Conservation (phyloP, 257 asterid genomes). For the Anisodus tanguticus region DNA sequence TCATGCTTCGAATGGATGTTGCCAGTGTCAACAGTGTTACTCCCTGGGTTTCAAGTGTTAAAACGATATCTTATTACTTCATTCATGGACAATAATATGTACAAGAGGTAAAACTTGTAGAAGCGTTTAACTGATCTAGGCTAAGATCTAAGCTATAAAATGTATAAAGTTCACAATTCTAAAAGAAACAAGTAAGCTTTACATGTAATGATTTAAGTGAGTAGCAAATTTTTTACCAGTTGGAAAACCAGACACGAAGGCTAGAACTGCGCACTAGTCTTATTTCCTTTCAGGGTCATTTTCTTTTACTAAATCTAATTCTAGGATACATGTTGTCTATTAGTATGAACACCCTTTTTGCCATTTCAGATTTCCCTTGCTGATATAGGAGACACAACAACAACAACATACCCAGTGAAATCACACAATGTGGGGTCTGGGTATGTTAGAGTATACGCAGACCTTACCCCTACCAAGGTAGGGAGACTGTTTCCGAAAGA, state of each 20-base stretch:
- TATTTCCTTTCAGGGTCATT: not conserved
- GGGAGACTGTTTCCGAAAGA: too few species aligned
- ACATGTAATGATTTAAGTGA: not conserved
- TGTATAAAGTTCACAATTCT: not conserved
- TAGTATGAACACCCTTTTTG: not conserved
- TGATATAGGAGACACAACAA: not conserved
- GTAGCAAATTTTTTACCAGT: not conserved
- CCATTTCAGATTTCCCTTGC: constrained; percentile 14
- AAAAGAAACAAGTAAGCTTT: not conserved
- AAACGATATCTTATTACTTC: not conserved
- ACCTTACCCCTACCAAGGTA: too few species aligned
- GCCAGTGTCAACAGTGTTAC: constrained; percentile 67
- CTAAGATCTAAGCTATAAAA: not conserved
- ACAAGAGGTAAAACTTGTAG: not conserved
- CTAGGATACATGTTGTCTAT: not conserved
- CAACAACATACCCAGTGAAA: too few species aligned
- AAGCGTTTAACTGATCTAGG: not conserved
- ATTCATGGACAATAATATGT: not conserved
- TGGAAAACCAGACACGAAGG: not conserved
- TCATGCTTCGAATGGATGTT: constrained; percentile 70
- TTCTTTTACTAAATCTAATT: not conserved
- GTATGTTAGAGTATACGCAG: too few species aligned
- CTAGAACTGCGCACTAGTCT: not conserved
- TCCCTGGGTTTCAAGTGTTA: constrained; percentile 51
- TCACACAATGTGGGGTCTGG: too few species aligned